These are phyloP conservation scores for Gymnopilus junonius DNA, from an alignment of 768 basidiomycete species.

Conservation along the genomic window DNA sequence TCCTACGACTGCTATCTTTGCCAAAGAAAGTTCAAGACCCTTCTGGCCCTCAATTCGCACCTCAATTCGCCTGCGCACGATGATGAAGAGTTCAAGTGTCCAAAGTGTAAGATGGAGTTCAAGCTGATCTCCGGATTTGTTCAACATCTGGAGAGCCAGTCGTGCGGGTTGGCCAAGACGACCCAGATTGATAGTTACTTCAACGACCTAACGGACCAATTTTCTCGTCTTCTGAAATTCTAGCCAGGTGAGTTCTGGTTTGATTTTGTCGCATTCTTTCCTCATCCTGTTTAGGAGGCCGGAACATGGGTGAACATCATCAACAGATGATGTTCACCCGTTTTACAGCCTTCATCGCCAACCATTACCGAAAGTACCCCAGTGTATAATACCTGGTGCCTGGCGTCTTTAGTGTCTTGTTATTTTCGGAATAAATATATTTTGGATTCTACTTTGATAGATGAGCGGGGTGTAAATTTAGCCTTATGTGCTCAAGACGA, in stretches of 20 bases:
- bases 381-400: too few relatives aligned
- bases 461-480: too few relatives aligned
- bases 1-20: slow-evolving; percentile 48
- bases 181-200: slow-evolving; percentile 31
- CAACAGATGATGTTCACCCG: slow-evolving; percentile 4
- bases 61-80: slow-evolving; percentile 43
- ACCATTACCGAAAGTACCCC: background rate
- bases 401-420: too few relatives aligned
- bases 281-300: slow-evolving; percentile 14
- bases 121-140: slow-evolving; percentile 43
- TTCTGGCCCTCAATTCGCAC: slow-evolving; percentile 38
- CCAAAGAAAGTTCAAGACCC: slow-evolving; percentile 32
- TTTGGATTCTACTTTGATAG: too few relatives aligned
- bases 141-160: slow-evolving; percentile 48
- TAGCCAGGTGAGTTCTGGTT: slow-evolving; percentile 6
- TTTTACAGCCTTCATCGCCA: slow-evolving; percentile 9
- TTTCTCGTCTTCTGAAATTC: slow-evolving; percentile 22
- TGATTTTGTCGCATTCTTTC: background rate
- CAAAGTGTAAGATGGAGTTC: slow-evolving; percentile 41
- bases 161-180: slow-evolving; percentile 39
- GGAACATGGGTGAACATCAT: slow-evolving; percentile 12
- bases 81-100: slow-evolving; percentile 46
- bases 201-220: slow-evolving; percentile 31
- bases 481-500: too few relatives aligned
- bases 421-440: too few relatives aligned